Percentiles rank a stretch among this genome's conserved stretches.
These are phyloP conservation scores for Botrytis pseudocinerea DNA, from an alignment of 2,329 filamentous ascomycete genomes.

Conservation along the genomic window DNA sequence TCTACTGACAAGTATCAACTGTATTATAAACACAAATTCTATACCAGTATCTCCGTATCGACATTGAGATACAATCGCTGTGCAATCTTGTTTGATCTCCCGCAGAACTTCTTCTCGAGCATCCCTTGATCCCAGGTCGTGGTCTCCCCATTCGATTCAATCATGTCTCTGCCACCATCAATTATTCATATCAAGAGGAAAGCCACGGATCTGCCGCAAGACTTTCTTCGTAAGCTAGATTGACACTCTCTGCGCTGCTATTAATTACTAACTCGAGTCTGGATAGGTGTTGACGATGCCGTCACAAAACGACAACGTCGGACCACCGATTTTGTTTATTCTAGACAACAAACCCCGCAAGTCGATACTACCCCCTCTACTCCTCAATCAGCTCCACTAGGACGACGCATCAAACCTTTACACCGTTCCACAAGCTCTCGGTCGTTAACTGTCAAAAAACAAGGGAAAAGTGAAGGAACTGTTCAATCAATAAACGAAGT, in stretches of 20 bases:
- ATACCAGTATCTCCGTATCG: not conserved
- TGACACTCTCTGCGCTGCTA: too few relatives aligned
- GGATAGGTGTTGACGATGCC: slow-evolving; percentile 38
- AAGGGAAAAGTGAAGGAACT: not conserved
- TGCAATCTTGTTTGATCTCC: not conserved
- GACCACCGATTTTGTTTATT: slow-evolving; percentile 37
- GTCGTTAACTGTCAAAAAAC: slow-evolving; percentile 10
- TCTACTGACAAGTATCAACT: not conserved
- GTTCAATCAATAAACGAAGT: not conserved
- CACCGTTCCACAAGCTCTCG: slow-evolving; percentile 27
- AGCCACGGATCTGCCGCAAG: slow-evolving; percentile 40
- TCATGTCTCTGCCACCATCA: slow-evolving; percentile 39
- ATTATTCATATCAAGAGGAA: slow-evolving; percentile 41
- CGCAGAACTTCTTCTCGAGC: not conserved
- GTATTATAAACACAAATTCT: not conserved
- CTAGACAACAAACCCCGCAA: slow-evolving; percentile 31
- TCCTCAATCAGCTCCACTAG: slow-evolving; percentile 21
- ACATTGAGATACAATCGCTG: not conserved
- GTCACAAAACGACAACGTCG: slow-evolving; percentile 34
- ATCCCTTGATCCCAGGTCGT: not conserved
- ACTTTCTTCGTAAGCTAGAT: slow-evolving; percentile 38
- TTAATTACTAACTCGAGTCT: not conserved
- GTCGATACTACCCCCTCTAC: slow-evolving; percentile 9
- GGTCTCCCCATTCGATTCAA: not conserved
- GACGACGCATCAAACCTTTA: slow-evolving; percentile 32